These are phyloP conservation scores for Lodderomyces jiufengensis DNA, from an alignment of 1,139 yeast genomes.

Conservation along the genomic window DNA sequence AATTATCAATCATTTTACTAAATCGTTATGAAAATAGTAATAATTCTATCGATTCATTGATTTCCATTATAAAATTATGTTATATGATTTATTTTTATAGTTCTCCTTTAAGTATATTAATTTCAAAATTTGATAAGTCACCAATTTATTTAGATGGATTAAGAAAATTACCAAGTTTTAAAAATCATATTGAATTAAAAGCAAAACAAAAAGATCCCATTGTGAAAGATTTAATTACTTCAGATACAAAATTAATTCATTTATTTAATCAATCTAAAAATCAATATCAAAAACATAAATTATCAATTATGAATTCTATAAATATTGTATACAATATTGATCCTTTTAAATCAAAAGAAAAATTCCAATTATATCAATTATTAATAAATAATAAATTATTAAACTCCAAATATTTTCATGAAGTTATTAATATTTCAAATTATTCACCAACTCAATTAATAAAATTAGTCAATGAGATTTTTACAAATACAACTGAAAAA, in stretches of 20 bases:
- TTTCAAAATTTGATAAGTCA: conserved; percentile 12
- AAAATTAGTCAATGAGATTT: no score
- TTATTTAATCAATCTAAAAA: conserved; percentile 19
- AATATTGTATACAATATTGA: conserved; percentile 22
- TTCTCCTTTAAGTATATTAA: conserved; percentile 56
- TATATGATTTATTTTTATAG: conserved; percentile 70
- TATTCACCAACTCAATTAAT: neutral
- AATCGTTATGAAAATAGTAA: conserved; percentile 40
- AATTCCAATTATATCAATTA: conserved; percentile 32
- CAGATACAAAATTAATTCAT: conserved; percentile 17
- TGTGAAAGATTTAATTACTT: conserved; percentile 18
- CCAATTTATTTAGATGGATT: conserved; percentile 20
- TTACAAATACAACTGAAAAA: conserved; percentile 1
- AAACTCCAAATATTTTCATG: conserved; percentile 17
- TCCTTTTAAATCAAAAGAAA: conserved; percentile 16
- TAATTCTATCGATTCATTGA: conserved; percentile 50
- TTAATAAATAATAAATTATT: conserved; percentile 22
- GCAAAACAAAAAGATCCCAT: conserved; percentile 11
- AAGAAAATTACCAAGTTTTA: conserved; percentile 38
- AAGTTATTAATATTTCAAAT: conserved; percentile 4
- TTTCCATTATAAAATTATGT: conserved; percentile 53
- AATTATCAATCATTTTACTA: conserved; percentile 33
- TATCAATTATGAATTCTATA: conserved; percentile 22
- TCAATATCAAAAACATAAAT: conserved; percentile 22
- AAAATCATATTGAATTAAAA: conserved; percentile 28